Percentiles rank a stretch among this genome's conserved stretches.
These are phyloP conservation scores for Teunomyces stri DNA, from an alignment of 805 yeast species.

Conservation along the genomic window DNA sequence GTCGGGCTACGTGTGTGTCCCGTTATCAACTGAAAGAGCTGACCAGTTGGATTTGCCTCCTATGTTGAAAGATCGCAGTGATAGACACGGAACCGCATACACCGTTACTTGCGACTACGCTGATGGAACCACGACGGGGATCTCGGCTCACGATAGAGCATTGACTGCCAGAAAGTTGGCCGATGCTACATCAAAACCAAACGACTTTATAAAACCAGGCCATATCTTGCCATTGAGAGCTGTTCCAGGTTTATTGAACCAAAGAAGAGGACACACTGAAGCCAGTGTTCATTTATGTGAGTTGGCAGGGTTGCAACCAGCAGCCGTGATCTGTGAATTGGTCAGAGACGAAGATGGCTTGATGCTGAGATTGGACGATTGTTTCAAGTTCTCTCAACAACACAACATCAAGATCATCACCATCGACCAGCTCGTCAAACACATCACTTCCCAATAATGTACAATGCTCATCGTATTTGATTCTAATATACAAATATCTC, in stretches of 20 bases:
- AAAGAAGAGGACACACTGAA: slow-evolving; percentile 94
- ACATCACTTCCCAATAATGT: slow-evolving; percentile 16
- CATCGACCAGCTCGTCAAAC: slow-evolving; percentile 67
- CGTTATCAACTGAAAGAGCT: slow-evolving; percentile 74
- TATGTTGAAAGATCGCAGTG: slow-evolving; percentile 60
- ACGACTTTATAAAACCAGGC: slow-evolving; percentile 86
- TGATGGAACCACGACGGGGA: slow-evolving; percentile 95
- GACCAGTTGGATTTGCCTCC: slow-evolving; percentile 77
- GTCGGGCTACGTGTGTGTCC: slow-evolving; percentile 92
- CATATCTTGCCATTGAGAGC: slow-evolving; percentile 93
- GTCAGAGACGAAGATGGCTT: slow-evolving; percentile 91
- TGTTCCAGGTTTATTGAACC: slow-evolving; percentile 73
- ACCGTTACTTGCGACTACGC: slow-evolving; percentile 86
- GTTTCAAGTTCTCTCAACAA: slow-evolving; percentile 63
- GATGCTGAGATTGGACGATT: slow-evolving; percentile 92
- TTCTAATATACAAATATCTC: not conserved
- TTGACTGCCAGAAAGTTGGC: slow-evolving; percentile 76
- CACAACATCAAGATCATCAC: slow-evolving; percentile 70
- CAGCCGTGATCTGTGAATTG: slow-evolving; percentile 89
- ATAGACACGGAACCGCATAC: slow-evolving; percentile 95
- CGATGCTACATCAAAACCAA: slow-evolving; percentile 50
- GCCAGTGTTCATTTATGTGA: slow-evolving; percentile 88
- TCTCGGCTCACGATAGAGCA: slow-evolving; percentile 91
- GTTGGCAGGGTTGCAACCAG: slow-evolving; percentile 77
- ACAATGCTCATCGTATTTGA: not conserved